These are phyloP conservation scores for Neofusicoccum umdonicola DNA, from an alignment of 2,329 filamentous ascomycete genomes.

Conservation along the genomic window DNA sequence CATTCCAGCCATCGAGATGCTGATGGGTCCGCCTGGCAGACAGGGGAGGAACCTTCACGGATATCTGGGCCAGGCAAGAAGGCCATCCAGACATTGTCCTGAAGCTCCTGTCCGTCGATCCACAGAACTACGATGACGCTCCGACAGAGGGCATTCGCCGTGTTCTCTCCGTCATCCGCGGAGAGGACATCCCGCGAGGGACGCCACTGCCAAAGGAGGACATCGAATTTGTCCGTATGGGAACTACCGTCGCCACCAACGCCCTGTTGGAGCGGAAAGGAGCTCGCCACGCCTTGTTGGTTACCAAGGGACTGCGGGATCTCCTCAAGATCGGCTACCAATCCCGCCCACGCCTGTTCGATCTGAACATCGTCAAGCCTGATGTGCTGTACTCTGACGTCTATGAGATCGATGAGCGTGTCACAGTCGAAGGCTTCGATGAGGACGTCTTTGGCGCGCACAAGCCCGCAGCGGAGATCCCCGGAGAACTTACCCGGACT, in stretches of 20 bases:
- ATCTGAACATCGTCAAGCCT: conserved; percentile 24
- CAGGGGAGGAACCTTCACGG: conserved; percentile 80
- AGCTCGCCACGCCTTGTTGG: conserved; percentile 20
- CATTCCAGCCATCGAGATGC: neutral
- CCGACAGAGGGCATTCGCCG: conserved; percentile 33
- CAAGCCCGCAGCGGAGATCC: conserved; percentile 33
- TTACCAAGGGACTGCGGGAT: conserved; percentile 63
- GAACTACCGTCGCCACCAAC: conserved; percentile 27
- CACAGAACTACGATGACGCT: conserved; percentile 31
- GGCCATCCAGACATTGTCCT: conserved; percentile 66
- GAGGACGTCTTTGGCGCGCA: conserved; percentile 34
- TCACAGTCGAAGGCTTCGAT: conserved; percentile 25
- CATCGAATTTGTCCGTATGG: conserved; percentile 61
- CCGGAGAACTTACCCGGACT: conserved; percentile 19
- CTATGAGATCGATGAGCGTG: conserved; percentile 25
- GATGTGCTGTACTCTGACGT: conserved; percentile 25
- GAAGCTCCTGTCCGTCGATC: conserved; percentile 31
- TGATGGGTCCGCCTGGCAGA: neutral
- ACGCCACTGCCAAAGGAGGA: conserved; percentile 76
- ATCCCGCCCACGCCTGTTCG: conserved; percentile 26
- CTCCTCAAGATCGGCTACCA: conserved; percentile 25
- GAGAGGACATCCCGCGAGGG: conserved; percentile 73
- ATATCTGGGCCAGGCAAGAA: conserved; percentile 60
- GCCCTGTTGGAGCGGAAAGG: conserved; percentile 24
- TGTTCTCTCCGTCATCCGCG: conserved; percentile 64